These are phyloP conservation scores for Geosmithia putterillii DNA, from an alignment of 2,329 filamentous ascomycete genomes.

Conservation along the genomic window DNA sequence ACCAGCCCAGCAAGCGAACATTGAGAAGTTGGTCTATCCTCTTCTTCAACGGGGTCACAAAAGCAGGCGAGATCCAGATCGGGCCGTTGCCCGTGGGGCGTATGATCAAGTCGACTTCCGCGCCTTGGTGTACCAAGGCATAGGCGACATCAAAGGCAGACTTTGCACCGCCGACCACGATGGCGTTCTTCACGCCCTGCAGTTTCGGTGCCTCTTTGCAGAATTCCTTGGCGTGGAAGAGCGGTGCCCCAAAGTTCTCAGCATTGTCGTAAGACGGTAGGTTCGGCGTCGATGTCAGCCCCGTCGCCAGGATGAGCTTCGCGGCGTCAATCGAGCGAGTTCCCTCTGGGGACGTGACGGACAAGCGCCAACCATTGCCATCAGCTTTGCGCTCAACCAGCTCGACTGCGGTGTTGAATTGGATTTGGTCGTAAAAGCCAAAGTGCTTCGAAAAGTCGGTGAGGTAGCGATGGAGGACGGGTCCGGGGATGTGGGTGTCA, in stretches of 20 bases:
- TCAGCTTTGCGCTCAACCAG: slow-evolving; percentile 16
- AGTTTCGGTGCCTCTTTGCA: slow-evolving; percentile 16
- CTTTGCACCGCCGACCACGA: slow-evolving; percentile 44
- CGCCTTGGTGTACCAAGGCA: slow-evolving; percentile 33
- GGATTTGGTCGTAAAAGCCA: slow-evolving; percentile 25
- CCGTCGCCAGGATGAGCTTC: slow-evolving; percentile 36
- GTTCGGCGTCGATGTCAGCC: slow-evolving; percentile 30
- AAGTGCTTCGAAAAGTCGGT: slow-evolving; percentile 23
- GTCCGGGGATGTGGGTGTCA: slow-evolving; percentile 23
- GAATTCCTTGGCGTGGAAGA: slow-evolving; percentile 28
- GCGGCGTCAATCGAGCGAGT: slow-evolving; percentile 8
- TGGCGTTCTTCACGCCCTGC: slow-evolving; percentile 10
- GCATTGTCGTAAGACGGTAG: slow-evolving; percentile 20
- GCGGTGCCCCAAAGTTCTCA: slow-evolving; percentile 19
- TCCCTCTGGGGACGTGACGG: slow-evolving; percentile 2
- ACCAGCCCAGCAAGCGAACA: slow-evolving; percentile 27
- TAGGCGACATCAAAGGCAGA: slow-evolving; percentile 47
- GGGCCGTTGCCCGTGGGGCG: slow-evolving; percentile 38
- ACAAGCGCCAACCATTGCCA: slow-evolving; percentile 12
- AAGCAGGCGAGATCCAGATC: slow-evolving; percentile 38
- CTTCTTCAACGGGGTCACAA: slow-evolving; percentile 49
- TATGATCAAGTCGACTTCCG: slow-evolving; percentile 38
- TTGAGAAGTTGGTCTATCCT: slow-evolving; percentile 43
- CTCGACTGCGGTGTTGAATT: slow-evolving; percentile 25
- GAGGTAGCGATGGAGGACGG: slow-evolving; percentile 33